Evolutionary conservation across 305 asterid species (phyloP).

Genomic region (Coffea humblotiana): DNA sequence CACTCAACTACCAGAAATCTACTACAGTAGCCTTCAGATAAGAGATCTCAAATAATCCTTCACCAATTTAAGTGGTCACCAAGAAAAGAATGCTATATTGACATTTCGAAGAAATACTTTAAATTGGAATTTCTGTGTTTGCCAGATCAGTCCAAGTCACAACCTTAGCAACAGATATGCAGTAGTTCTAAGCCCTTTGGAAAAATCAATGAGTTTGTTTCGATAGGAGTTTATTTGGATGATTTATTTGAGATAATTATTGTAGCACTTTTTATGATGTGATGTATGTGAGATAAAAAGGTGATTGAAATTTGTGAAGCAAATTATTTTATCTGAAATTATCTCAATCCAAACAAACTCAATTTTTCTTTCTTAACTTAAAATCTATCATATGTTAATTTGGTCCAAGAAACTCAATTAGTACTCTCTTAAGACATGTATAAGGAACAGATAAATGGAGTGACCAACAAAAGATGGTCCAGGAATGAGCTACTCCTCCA

Average conservation of each 20-base stretch:
- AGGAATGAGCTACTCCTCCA: not conserved
- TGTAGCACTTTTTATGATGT: no score
- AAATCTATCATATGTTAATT: not conserved
- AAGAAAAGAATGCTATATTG: not conserved
- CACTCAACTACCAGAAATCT: not conserved
- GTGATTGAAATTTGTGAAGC: no score
- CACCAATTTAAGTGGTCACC: not conserved
- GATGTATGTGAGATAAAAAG: no score
- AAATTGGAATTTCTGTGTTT: not conserved
- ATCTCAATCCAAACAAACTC: no score
- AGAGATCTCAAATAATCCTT: no score
- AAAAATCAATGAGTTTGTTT: no score
- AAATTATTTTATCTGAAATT: no score
- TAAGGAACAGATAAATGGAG: not conserved
- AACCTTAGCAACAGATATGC: not conserved
- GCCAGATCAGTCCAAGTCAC: not conserved
- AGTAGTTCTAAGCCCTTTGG: not conserved
- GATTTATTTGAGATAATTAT: no score
- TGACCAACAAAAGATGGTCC: not conserved
- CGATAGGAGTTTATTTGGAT: no score
- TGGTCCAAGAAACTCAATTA: not conserved
- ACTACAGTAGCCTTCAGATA: not conserved
- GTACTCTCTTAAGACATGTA: not conserved
- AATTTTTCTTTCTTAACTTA: not conserved
- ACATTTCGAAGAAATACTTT: not conserved